phyloP scores from a whole-genome alignment of 768 basidiomycete genomes.

The Boletus tomentosulus region DNA sequence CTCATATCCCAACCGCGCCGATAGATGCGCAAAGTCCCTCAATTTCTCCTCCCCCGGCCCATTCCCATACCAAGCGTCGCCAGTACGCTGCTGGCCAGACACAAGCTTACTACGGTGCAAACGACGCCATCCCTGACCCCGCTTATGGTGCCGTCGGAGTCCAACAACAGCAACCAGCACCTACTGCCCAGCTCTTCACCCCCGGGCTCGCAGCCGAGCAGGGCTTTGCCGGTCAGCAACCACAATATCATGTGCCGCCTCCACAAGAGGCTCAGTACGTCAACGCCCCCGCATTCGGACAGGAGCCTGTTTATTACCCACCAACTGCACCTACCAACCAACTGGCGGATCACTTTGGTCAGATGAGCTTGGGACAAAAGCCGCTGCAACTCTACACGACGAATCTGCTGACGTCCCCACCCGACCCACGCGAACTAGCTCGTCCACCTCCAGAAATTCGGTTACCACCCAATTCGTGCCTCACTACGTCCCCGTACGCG shows the following conservation, averaged over 20 bases:
- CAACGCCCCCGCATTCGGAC: conserved; percentile 41
- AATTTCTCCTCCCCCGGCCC: conserved; percentile 41
- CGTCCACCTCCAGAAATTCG: conserved; percentile 85
- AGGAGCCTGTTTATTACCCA: conserved; percentile 38
- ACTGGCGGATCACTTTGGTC: conserved; percentile 79
- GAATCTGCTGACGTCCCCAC: conserved; percentile 89
- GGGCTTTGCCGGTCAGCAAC: conserved; percentile 57
- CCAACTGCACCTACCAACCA: conserved; percentile 47
- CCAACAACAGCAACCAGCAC: conserved; percentile 34
- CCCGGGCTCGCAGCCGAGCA: conserved; percentile 74
- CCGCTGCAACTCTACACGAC: conserved; percentile 78
- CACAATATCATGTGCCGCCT: conserved; percentile 48
- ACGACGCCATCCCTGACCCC: conserved; percentile 43
- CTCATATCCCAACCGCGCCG: conserved; percentile 35
- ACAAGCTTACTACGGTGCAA: conserved; percentile 74
- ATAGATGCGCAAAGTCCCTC: conserved; percentile 39
- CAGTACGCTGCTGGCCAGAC: conserved; percentile 96
- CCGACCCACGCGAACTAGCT: conserved; percentile 82
- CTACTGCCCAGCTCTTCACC: conserved; percentile 65
- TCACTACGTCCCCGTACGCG: conserved; percentile 72
- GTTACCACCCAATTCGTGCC: conserved; percentile 78
- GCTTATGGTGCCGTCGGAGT: conserved; percentile 37
- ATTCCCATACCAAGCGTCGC: conserved; percentile 62
- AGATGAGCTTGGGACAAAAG: conserved; percentile 86
- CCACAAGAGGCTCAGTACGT: conserved; percentile 41